Evolutionary conservation across 1,139 yeast genomes (phyloP), one percentile per base, ranked within the genome.

Genomic region (Saccharomyces hybrid): DNA sequence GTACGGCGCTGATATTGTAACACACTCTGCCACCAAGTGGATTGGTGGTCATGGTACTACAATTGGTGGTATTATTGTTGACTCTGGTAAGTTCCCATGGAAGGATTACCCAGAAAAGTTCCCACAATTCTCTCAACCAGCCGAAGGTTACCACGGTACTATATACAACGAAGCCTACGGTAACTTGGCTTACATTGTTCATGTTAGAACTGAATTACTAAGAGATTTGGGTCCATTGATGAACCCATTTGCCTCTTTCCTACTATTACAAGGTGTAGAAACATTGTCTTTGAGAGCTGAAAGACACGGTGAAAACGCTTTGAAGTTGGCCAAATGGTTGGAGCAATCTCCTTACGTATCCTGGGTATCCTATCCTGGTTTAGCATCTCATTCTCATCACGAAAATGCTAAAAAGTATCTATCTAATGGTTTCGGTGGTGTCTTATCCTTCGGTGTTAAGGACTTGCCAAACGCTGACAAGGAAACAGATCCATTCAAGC

Each of bases 1-100:
- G 59, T 87, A 81, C 66, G 98, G 98, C 62, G 98, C 89, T 48
- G 96, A 89, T 69, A 86, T 89, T 59, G 80, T 82, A 34, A 78
- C 80, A 27, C 96, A 91, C 73, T 90, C 97, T 55, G 96, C 97
- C 54, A 93, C 98, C 55, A 93, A 93, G 74, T 93, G 97, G 96
- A 90, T 93, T 64, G 96, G 96, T 62, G 99, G 97, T 58, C 98
- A 91, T 71, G 98, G 98, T 69, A 90, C 90, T 57, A 88, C 97
- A 53, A 84, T 93, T 71, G 97, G 88, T 53, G 99, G 99, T 76
- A 88, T 85, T 54, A 79, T 93, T 61, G 79, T 93, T 54, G 97
- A 88, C 72, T 81, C 90, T 47, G 97, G 97, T 64, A 88, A 86
- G 58, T 93, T 93, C 79, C 95, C 93, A 65, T 93, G 96, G 93